These are phyloP conservation scores for Peronospora farinosa DNA, from an alignment of 352 stramenopile species.

Conservation along the genomic window DNA sequence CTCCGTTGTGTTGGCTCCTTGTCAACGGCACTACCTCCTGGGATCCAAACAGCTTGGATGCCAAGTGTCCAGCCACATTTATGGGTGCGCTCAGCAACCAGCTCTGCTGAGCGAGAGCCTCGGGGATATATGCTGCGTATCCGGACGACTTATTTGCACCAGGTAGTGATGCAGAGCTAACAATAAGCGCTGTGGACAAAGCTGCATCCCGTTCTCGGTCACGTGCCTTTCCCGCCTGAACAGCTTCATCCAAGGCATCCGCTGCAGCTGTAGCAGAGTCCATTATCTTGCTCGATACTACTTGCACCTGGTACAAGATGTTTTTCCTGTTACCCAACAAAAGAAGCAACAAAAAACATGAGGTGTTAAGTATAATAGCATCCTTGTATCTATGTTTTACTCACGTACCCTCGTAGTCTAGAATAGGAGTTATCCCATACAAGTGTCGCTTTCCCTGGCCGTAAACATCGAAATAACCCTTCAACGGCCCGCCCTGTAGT, in stretches of 20 bases:
- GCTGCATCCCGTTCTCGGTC: conserved; percentile 34
- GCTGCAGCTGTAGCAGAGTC: conserved; percentile 59
- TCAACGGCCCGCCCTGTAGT: conserved; percentile 48
- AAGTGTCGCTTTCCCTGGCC: conserved; percentile 49
- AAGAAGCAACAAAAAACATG: conserved; percentile 1
- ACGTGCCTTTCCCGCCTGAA: conserved; percentile 41
- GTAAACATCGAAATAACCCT: conserved; percentile 58
- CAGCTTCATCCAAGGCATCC: conserved; percentile 64
- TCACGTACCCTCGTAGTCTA: conserved; percentile 50
- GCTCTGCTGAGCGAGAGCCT: conserved; percentile 46
- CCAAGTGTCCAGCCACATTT: conserved; percentile 50
- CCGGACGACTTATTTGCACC: conserved; percentile 12
- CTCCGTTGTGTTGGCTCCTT: conserved; percentile 21
- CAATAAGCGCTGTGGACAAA: conserved; percentile 35
- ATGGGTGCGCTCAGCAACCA: conserved; percentile 68
- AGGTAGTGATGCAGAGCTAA: conserved; percentile 16
- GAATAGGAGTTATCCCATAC: conserved; percentile 84
- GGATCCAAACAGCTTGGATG: conserved; percentile 66
- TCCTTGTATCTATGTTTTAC: neutral
- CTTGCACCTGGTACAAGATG: conserved; percentile 68
- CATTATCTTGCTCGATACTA: conserved; percentile 63
- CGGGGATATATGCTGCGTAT: conserved; percentile 38
- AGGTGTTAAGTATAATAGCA: neutral
- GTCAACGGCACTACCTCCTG: conserved; percentile 25
- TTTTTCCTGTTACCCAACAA: conserved; percentile 44